Conservation (phyloP, 2,329 filamentous ascomycete species). For the Alternaria angustiovoidea region DNA sequence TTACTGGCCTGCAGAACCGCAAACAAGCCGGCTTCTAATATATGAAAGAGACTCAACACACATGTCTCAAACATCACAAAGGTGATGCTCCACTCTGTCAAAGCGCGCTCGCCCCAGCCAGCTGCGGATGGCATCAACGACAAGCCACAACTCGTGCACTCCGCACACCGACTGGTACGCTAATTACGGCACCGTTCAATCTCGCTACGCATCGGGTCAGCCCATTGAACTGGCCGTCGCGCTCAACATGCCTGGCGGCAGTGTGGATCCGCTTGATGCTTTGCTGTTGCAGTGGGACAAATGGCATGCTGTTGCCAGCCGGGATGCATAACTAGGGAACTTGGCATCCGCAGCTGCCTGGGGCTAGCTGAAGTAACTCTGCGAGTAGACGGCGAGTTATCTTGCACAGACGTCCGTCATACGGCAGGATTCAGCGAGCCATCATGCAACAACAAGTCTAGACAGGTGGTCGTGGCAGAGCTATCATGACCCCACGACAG, state of each 20-base stretch:
- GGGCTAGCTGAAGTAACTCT: background rate
- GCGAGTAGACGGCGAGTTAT: conserved; percentile 10
- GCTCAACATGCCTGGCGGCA: conserved; percentile 16
- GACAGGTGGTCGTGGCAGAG: conserved; percentile 18
- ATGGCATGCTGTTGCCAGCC: conserved; percentile 5
- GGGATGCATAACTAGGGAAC: conserved; percentile 11
- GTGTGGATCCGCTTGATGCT: conserved; percentile 20
- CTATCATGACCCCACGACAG: background rate
- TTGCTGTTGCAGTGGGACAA: conserved; percentile 16
- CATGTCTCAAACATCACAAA: conserved; percentile 21
- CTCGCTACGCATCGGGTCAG: conserved; percentile 23
- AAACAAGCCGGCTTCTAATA: conserved; percentile 22
- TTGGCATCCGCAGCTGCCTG: conserved; percentile 21
- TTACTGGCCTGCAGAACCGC: conserved; percentile 10
- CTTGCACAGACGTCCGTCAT: conserved; percentile 8
- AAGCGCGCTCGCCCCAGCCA: conserved; percentile 19
- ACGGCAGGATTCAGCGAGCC: conserved; percentile 22
- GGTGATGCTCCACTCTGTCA: conserved; percentile 14
- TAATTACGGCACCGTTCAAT: conserved; percentile 27
- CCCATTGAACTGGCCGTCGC: conserved; percentile 14
- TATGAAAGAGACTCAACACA: conserved; percentile 27
- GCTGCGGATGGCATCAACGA: conserved; percentile 27
- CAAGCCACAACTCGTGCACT: conserved; percentile 24
- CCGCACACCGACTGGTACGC: conserved; percentile 25
- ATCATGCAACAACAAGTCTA: conserved; percentile 17